Conservation (phyloP, 352 stramenopile genomes). For the Phytophthora fragariaefolia region DNA sequence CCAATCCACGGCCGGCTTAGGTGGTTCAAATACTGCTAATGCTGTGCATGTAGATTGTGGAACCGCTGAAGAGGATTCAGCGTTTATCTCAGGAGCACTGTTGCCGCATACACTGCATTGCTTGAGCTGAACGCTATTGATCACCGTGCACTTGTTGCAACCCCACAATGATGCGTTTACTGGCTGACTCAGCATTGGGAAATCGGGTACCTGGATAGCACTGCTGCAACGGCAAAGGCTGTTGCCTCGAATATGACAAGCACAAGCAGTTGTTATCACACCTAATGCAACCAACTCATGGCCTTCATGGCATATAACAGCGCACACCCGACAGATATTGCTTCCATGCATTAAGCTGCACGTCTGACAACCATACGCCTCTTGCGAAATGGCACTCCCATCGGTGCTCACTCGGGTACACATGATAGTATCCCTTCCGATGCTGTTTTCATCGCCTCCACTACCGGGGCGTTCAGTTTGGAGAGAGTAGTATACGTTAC, state of each 20-base stretch:
- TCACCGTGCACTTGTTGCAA: conserved; percentile 84
- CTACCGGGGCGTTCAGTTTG: conserved; percentile 19
- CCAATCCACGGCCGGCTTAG: conserved; percentile 53
- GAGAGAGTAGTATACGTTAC: conserved; percentile 49
- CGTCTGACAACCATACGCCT: conserved; percentile 83
- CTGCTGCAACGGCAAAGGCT: conserved; percentile 62
- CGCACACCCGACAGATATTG: conserved; percentile 71
- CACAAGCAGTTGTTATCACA: conserved; percentile 69
- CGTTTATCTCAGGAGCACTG: conserved; percentile 22
- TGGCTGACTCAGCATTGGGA: conserved; percentile 41
- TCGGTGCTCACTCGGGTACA: conserved; percentile 81
- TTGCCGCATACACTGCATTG: conserved; percentile 77
- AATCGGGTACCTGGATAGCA: conserved; percentile 46
- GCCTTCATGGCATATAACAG: conserved; percentile 78
- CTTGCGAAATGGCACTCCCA: conserved; percentile 81
- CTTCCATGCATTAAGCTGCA: conserved; percentile 77
- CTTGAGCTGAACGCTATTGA: conserved; percentile 63
- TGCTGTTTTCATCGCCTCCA: conserved; percentile 15
- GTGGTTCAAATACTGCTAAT: conserved; percentile 48
- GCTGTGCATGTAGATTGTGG: conserved; percentile 57
- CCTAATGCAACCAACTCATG: conserved; percentile 86
- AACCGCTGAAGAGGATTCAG: neutral
- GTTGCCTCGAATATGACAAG: conserved; percentile 62
- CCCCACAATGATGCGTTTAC: conserved; percentile 69
- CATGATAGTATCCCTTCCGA: conserved; percentile 36